A percentile compares a stretch with the other conserved stretches of the same genome.
Conservation (phyloP, 2,329 filamentous ascomycete genomes). For the Colletotrichum tropicicola region DNA sequence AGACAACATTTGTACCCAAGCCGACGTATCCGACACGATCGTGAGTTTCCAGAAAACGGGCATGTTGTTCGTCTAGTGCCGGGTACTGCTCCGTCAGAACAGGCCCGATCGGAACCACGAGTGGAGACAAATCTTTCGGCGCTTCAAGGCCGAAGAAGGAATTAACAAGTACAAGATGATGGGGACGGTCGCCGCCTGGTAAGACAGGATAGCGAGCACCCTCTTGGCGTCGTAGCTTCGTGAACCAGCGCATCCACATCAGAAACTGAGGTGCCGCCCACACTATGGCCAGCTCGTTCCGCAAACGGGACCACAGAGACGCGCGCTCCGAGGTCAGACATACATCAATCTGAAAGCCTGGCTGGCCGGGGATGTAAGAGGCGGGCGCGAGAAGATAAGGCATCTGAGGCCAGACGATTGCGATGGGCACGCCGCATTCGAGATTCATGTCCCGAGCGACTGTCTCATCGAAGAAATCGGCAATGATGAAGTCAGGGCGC, state of each 20-base stretch:
- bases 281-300: slow-evolving; percentile 3
- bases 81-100: slow-evolving; percentile 46
- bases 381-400: slow-evolving; percentile 46
- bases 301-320: slow-evolving; percentile 44
- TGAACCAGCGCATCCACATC: slow-evolving; percentile 33
- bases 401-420: slow-evolving; percentile 51
- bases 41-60: slow-evolving; percentile 41
- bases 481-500: slow-evolving; percentile 48
- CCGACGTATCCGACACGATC: slow-evolving; percentile 46
- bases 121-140: slow-evolving; percentile 50
- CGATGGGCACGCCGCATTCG: slow-evolving; percentile 48
- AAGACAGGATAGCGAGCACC: slow-evolving; percentile 42
- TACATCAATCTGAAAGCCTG: slow-evolving; percentile 49
- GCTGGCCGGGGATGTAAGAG: slow-evolving; percentile 50
- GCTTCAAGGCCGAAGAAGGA: slow-evolving; percentile 53
- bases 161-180: slow-evolving; percentile 52
- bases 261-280: background rate
- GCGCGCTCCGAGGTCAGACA: slow-evolving; percentile 47
- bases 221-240: slow-evolving; percentile 41
- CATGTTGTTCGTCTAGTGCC: slow-evolving; percentile 36
- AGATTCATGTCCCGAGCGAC: slow-evolving; percentile 48
- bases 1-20: slow-evolving; percentile 50
- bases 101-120: slow-evolving; percentile 48
- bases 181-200: slow-evolving; percentile 42
- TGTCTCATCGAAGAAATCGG: slow-evolving; percentile 51